These are phyloP conservation scores for Lodderomyces jiufengensis DNA, from an alignment of 1,139 yeast species.

Conservation along the genomic window DNA sequence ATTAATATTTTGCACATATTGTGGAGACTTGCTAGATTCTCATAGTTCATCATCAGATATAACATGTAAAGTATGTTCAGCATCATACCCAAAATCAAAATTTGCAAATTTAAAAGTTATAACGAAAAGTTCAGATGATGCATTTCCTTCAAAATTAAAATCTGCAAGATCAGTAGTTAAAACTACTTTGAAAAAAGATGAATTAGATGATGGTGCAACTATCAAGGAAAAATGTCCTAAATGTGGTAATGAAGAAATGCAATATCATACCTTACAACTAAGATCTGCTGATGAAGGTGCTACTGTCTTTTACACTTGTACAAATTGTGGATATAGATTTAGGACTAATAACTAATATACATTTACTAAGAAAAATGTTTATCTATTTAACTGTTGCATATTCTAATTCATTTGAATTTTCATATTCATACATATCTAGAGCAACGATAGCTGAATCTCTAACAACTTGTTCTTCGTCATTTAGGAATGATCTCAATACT, in stretches of 20 bases:
- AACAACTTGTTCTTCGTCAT: constrained; percentile 84
- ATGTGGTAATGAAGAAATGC: constrained; percentile 98
- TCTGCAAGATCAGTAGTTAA: constrained; percentile 87
- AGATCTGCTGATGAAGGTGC: constrained; percentile 99
- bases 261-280: constrained; percentile 90
- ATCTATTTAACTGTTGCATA: constrained; percentile 46
- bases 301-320: constrained; percentile 92
- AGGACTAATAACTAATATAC: constrained; percentile 91
- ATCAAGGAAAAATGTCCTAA: constrained; percentile 96
- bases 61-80: constrained; percentile 66
- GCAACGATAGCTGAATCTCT: constrained; percentile 97
- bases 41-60: constrained; percentile 47
- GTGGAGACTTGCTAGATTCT: constrained; percentile 85
- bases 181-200: constrained; percentile 72
- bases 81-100: constrained; percentile 51
- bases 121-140: constrained; percentile 82
- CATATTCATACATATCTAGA: constrained; percentile 95
- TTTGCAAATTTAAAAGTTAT: constrained; percentile 81
- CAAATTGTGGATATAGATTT: constrained; percentile 86
- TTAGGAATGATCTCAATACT: constrained; percentile 70
- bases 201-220: constrained; percentile 89
- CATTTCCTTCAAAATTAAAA: constrained; percentile 83
- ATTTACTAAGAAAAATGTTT: not conserved
- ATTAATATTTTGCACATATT: constrained; percentile 86
- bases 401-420: constrained; percentile 80